These are phyloP conservation scores for Colletotrichum acutatum DNA, from an alignment of 2,329 filamentous ascomycete genomes.

Conservation along the genomic window DNA sequence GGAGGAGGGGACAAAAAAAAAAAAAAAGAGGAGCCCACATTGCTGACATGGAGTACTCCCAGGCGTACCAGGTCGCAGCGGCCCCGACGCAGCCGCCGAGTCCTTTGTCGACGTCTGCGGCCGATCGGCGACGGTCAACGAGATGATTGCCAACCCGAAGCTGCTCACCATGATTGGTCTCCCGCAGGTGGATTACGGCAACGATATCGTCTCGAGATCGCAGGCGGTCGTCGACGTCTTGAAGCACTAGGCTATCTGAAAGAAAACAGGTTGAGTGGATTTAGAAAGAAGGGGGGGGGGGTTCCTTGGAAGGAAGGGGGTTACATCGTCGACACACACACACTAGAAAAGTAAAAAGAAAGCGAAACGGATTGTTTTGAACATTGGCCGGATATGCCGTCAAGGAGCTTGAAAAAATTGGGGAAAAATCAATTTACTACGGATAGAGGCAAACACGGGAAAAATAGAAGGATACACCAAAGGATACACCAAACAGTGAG, in stretches of 20 bases:
- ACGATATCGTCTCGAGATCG: constrained; percentile 41
- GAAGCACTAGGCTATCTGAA: constrained; percentile 31
- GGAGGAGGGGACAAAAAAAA: neutral
- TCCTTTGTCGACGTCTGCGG: constrained; percentile 45
- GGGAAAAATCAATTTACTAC: neutral
- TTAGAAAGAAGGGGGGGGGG: no score
- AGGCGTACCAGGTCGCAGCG: constrained; percentile 16
- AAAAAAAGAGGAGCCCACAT: neutral
- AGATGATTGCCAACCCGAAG: constrained; percentile 44
- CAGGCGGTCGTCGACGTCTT: constrained; percentile 39
- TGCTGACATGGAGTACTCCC: constrained; percentile 17
- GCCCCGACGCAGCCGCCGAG: constrained; percentile 38
- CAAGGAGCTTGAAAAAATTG: neutral
- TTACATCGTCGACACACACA: neutral
- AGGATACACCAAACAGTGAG: neutral
- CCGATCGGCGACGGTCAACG: constrained; percentile 44
- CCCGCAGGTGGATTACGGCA: constrained; percentile 43
- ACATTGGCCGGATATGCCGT: neutral
- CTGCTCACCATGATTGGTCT: constrained; percentile 48
- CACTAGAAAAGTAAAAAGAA: neutral
- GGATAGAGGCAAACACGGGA: neutral
- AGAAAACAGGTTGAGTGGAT: no score
- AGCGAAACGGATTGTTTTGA: neutral
- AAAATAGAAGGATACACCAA: neutral
- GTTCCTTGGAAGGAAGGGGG: neutral